phyloP scores from a whole-genome alignment of 352 stramenopile species.

The Globisporangium acanthophoron region DNA sequence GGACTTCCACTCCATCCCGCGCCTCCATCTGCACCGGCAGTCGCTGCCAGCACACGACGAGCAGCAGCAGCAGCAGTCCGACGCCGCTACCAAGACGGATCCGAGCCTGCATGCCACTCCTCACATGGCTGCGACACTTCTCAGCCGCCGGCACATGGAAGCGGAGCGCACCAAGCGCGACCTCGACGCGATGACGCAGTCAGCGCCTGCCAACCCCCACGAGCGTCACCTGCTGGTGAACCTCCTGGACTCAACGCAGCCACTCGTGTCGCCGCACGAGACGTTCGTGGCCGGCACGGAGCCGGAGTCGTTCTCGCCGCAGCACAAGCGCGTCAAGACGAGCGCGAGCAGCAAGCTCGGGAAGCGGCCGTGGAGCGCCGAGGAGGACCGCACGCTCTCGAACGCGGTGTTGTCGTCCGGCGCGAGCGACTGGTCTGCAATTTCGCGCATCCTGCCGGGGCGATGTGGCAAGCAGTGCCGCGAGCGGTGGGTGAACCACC shows the following conservation, averaged over 20 bases:
- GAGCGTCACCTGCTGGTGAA: conserved; percentile 29
- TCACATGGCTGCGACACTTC: conserved; percentile 6
- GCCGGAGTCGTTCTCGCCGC: conserved; percentile 45
- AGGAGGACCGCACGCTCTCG: conserved; percentile 57
- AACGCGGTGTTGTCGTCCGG: conserved; percentile 48
- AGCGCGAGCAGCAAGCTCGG: conserved; percentile 29
- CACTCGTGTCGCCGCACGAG: conserved; percentile 28
- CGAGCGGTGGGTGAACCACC: conserved; percentile 96
- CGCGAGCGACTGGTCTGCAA: conserved; percentile 89
- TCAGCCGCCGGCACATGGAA: conserved; percentile 19
- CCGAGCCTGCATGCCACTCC: not conserved
- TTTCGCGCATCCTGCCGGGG: conserved; percentile 89
- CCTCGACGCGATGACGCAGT: conserved; percentile 5
- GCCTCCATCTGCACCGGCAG: not conserved
- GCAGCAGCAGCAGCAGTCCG: not conserved
- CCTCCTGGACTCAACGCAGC: conserved; percentile 17
- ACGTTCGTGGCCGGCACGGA: conserved; percentile 1
- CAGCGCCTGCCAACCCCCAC: not conserved
- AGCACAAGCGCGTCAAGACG: conserved; percentile 55
- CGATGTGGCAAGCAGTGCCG: conserved; percentile 95
- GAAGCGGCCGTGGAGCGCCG: conserved; percentile 57
- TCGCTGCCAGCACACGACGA: too few relatives aligned
- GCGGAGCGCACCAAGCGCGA: conserved; percentile 4
- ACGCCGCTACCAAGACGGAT: too few relatives aligned
- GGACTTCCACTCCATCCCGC: not conserved